Evolutionary conservation across 2,329 filamentous ascomycete genomes (phyloP), one percentile per base, ranked within the genome.

Genomic region (Claviceps citrina): DNA sequence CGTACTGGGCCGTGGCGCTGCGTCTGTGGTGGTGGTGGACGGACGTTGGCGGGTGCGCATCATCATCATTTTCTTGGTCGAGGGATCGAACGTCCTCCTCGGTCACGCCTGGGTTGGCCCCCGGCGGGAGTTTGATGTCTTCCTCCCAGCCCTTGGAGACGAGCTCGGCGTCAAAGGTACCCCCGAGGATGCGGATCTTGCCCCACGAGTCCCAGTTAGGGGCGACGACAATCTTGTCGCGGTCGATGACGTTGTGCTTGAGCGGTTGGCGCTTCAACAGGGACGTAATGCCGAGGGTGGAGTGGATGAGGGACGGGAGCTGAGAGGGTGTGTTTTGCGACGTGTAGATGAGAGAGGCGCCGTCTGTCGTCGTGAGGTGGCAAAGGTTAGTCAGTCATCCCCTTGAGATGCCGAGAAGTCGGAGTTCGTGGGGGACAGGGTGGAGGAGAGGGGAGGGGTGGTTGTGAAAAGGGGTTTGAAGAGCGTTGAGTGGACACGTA

Each of bases 121-220:
- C 54, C 1, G 53, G 48, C 7, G 66, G 64, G 36, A 67, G 70
- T 52, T 86, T 78, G 38, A 91, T 81, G 48, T 93, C 86, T 41
- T 84, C 71, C 2, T 81, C 80, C 91, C 91, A 98, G 37, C 79
- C 83, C 43, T 78, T 73, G 51, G 84, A 91, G 32, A 93, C 71
- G 12, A 74, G 73, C 64, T 98, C 91, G 18, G 93, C 84, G 49
- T 96, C 85, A 51, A 96, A 96, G 0, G 80, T 84, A 54, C 94
- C 91, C 40, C 85, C 76, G 22, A 96, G 67, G 33, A 96, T 85
- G 31, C 89, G 74, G 44, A 98, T 95, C 62, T 96, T 98, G 44
- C 86, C 87, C 84, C 86, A 95, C 0, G 87, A 95, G 60, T 98
- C 91, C 91, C 91, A 98, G 58, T 95, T 95, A 13, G 87, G 82